These are phyloP conservation scores for Leccinum subgranulosum DNA, from an alignment of 768 basidiomycete genomes.

Conservation along the genomic window DNA sequence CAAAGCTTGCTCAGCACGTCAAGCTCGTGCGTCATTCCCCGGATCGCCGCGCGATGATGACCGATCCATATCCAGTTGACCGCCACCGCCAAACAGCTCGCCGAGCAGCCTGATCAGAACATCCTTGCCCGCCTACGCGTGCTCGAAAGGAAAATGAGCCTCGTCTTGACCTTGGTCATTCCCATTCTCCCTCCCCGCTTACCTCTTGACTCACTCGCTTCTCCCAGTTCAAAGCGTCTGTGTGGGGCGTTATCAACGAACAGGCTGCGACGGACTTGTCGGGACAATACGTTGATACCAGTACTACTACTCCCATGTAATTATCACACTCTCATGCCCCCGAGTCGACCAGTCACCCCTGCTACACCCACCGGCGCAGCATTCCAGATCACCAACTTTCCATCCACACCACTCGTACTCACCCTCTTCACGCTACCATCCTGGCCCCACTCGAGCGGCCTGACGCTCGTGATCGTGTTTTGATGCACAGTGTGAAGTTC, in stretches of 20 bases:
- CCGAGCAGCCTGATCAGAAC: conserved; percentile 72
- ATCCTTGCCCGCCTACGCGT: conserved; percentile 73
- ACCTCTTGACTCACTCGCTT: conserved; percentile 1
- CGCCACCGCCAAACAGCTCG: conserved; percentile 62
- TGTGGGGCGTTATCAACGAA: conserved; percentile 91
- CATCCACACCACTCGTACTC: conserved; percentile 93
- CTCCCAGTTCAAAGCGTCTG: conserved; percentile 88
- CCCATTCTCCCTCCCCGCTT: not conserved
- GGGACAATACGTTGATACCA: conserved; percentile 16
- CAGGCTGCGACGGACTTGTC: conserved; percentile 40
- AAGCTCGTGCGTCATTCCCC: conserved; percentile 54
- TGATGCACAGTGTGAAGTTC: conserved; percentile 91
- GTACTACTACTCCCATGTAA: conserved; percentile 14
- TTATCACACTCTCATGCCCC: conserved; percentile 42
- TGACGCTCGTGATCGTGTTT: conserved; percentile 94
- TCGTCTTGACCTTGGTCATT: conserved; percentile 84
- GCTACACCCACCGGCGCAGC: conserved; percentile 51
- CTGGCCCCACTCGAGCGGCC: conserved; percentile 59
- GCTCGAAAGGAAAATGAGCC: conserved; percentile 91
- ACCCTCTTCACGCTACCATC: conserved; percentile 66
- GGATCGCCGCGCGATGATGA: not conserved
- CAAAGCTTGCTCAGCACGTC: conserved; percentile 78
- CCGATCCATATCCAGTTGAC: conserved; percentile 47
- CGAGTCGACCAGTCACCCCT: conserved; percentile 46
- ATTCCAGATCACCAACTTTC: conserved; percentile 89